Percentiles rank a stretch among this genome's conserved stretches.
These are phyloP conservation scores for Groenewaldozyma tartarivorans DNA, from an alignment of 805 yeast species.

Conservation along the genomic window DNA sequence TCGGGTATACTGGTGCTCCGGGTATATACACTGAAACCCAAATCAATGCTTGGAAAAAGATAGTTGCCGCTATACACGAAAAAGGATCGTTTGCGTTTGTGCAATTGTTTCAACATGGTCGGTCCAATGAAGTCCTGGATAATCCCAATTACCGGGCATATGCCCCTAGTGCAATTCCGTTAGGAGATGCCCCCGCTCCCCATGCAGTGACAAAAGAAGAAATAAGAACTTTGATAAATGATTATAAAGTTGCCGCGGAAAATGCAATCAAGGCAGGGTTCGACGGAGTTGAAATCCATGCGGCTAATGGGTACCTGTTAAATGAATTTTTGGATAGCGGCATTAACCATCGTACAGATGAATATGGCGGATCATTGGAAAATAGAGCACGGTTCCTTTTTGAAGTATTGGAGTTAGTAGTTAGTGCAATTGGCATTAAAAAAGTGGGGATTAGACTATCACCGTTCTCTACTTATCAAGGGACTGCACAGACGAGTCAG, in stretches of 20 bases:
- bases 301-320: constrained; percentile 53
- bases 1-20: no score
- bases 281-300: constrained; percentile 59
- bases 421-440: constrained; percentile 28
- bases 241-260: constrained; percentile 39
- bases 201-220: constrained; percentile 31
- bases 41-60: constrained; percentile 39
- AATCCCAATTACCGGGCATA: constrained; percentile 11
- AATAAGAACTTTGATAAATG: constrained; percentile 32
- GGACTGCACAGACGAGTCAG: constrained; percentile 29
- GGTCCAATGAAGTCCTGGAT: constrained; percentile 30
- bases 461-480: constrained; percentile 25
- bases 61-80: constrained; percentile 35
- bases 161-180: constrained; percentile 3
- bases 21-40: constrained; percentile 3
- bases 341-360: constrained; percentile 48
- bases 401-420: constrained; percentile 38
- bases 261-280: constrained; percentile 44
- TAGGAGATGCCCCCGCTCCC: constrained; percentile 12
- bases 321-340: constrained; percentile 38
- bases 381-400: constrained; percentile 43
- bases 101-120: constrained; percentile 38
- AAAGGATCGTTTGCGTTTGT: constrained; percentile 28
- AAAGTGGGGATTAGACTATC: constrained; percentile 30
- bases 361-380: constrained; percentile 55